Evolutionary conservation across 768 basidiomycete species (phyloP), one percentile per base, ranked within the genome.

Genomic region (Naganishia vishniacii): DNA sequence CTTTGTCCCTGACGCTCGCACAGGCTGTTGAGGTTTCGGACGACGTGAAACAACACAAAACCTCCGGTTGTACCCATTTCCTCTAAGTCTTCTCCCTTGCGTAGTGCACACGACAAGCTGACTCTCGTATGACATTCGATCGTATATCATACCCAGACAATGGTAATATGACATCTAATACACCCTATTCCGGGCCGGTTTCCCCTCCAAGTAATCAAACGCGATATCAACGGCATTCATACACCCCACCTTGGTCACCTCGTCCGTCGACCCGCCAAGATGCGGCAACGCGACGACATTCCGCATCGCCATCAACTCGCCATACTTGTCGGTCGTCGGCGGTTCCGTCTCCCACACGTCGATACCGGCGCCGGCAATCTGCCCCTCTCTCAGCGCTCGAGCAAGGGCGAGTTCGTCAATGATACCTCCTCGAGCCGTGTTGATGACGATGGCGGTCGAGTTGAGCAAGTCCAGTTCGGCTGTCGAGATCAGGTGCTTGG

Each of bases 381-480:
- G 32, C 0, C 70, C 71, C 2, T 49, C 41, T 26, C 62, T 49
- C 13, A 77, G 60, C 11, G 70, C 72, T 42, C 45, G 18, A 28
- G 48, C 67, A 44, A 77, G 53, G 2, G 69, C 74, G 12, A 44
- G 6, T 51, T 75, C 72, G 65, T 75, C 69, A 28, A 77, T 64
- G 13, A 77, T 71, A 13, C 73, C 78, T 1, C 79, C 79, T 48
- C 79, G 67, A 20, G 76, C 70, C 11, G 77, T 78, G 69, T 79
- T 79, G 42, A 79, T 64, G 28, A 79, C 45, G 13, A 78, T 63
- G 15, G 71, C 70, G 12, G 63, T 66, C 2, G 59, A 12, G 45
- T 74, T 73, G 70, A 78, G 75, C 62, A 68, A 59, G 4, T 42
- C 53, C 34, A 79, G 49, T 47, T 77, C 66, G 3, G 45, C 32